Conservation (phyloP, 1,284 basidiomycete genomes). For the Ustilago crameri region DNA sequence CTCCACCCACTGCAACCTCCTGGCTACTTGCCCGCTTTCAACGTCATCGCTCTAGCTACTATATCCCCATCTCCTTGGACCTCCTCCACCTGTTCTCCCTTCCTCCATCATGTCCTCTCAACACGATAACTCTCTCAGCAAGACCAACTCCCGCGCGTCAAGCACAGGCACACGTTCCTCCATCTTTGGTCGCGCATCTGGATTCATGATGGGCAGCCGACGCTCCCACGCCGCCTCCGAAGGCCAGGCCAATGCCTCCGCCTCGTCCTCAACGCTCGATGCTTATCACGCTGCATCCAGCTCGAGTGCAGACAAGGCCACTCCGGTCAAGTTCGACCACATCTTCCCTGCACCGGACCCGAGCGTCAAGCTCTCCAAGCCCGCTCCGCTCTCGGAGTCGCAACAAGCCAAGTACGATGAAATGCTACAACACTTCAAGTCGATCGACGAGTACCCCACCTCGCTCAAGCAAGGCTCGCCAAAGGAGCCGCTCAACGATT, state of each 20-base stretch:
- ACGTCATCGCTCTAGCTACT: not conserved
- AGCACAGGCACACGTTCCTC: constrained; percentile 39
- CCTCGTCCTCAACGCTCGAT: constrained; percentile 10
- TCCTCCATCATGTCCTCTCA: constrained; percentile 33
- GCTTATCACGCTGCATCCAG: constrained; percentile 1
- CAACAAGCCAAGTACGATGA: constrained; percentile 54
- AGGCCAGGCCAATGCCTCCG: constrained; percentile 6
- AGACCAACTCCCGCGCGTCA: constrained; percentile 38
- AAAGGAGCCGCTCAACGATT: constrained; percentile 57
- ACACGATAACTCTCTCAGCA: constrained; percentile 10
- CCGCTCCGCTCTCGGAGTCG: constrained; percentile 44
- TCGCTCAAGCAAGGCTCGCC: constrained; percentile 35
- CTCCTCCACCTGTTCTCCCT: not conserved
- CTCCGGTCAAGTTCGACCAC: constrained; percentile 40
- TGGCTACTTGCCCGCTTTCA: not conserved
- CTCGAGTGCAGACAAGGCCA: constrained; percentile 1
- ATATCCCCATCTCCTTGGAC: constrained; percentile 1
- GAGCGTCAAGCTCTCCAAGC: constrained; percentile 42
- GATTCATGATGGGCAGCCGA: constrained; percentile 41
- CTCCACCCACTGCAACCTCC: not conserved
- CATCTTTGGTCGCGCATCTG: constrained; percentile 41
- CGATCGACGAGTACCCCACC: constrained; percentile 44
- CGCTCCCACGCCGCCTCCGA: constrained; percentile 21
- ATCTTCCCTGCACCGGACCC: constrained; percentile 54
- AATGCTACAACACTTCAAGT: constrained; percentile 54